Evolutionary conservation across 2,329 filamentous ascomycete genomes (phyloP), one percentile per base, ranked within the genome.

Genomic region (Epichloe typhina): DNA sequence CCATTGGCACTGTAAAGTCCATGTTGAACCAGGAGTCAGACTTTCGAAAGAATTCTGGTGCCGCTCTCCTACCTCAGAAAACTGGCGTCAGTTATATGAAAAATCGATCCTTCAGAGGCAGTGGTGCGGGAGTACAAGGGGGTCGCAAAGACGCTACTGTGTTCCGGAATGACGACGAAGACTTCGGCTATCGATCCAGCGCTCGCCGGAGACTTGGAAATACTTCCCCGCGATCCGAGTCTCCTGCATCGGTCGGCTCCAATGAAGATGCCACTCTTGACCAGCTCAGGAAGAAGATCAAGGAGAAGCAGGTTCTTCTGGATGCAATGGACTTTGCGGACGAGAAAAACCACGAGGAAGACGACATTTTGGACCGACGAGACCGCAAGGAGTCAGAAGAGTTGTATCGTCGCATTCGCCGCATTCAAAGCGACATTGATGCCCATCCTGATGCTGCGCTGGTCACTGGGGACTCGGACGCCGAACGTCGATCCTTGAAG

Each of bases 51-150:
- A 85, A 83, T 55, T 88, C 88, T 2, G 91, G 93, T 3, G 91
- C 91, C 8, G 86, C 90, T 59, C 72, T 98, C 54, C 82, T 97
- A 53, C 91, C 93, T 4, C 93, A 97, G 64, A 90, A 88, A 69
- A 97, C 93, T 11, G 93, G 93, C n/a, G 90, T 98, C 17, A 97
- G 91, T 69, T 97, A 97, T 61, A 77, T 97, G 60, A 98, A 98
- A 70, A 90, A 81, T 50, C 91, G 95, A 59, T 98, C 93, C 0
- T 95, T 98, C 74, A 81, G 83, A 52, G 79, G 81, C 15, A 74
- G 74, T 23, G 75, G 76, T 31, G 76, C 75, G 37, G 76, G 77
- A 2, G 69, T 75, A 46, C 73, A 73, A 43, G 71, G 71, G 43
- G 79, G 78, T 38, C 85, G 90, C 46, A 97, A 97, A 66, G 93